phyloP scores from a whole-genome alignment of 2,329 filamentous ascomycete species.

The Aspergillus flavus region DNA sequence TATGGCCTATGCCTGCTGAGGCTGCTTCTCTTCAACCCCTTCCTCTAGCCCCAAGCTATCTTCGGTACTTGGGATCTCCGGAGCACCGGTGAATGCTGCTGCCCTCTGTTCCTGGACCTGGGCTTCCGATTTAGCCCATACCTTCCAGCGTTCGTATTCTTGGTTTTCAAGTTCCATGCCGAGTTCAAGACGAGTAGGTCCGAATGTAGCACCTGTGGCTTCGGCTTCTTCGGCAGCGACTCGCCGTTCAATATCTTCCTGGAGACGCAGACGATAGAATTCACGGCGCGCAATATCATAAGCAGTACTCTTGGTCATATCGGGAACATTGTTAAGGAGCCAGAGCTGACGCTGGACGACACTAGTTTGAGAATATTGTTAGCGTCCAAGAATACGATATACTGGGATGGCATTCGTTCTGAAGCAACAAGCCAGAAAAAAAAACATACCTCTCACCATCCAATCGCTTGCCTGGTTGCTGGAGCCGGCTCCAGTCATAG shows the following conservation, averaged over 20 bases:
- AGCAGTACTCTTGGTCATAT: slow-evolving; percentile 65
- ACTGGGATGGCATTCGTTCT: not conserved
- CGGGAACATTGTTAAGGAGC: slow-evolving; percentile 68
- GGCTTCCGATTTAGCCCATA: slow-evolving; percentile 66
- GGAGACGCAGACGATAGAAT: slow-evolving; percentile 82
- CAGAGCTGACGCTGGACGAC: slow-evolving; percentile 90
- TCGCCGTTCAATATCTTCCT: slow-evolving; percentile 78
- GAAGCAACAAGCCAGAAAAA: not conserved
- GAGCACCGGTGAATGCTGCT: slow-evolving; percentile 46
- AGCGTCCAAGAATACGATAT: slow-evolving; percentile 8
- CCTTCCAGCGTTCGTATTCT: slow-evolving; percentile 81
- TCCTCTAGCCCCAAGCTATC: slow-evolving; percentile 35
- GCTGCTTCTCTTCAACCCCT: slow-evolving; percentile 2
- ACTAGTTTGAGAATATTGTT: slow-evolving; percentile 51
- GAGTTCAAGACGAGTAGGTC: slow-evolving; percentile 72
- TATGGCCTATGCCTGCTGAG: slow-evolving; percentile 7
- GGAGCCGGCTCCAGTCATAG: slow-evolving; percentile 77
- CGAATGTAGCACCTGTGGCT: slow-evolving; percentile 85
- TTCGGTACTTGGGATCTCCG: slow-evolving; percentile 41
- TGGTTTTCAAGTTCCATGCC: slow-evolving; percentile 81
- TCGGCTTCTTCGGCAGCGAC: slow-evolving; percentile 86
- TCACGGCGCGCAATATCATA: slow-evolving; percentile 88
- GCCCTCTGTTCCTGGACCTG: slow-evolving; percentile 51
- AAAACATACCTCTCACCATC: slow-evolving; percentile 77
- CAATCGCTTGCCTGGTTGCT: slow-evolving; percentile 73